These are phyloP conservation scores for Dactylonectria estremocensis DNA, from an alignment of 2,329 filamentous ascomycete genomes.

Conservation along the genomic window DNA sequence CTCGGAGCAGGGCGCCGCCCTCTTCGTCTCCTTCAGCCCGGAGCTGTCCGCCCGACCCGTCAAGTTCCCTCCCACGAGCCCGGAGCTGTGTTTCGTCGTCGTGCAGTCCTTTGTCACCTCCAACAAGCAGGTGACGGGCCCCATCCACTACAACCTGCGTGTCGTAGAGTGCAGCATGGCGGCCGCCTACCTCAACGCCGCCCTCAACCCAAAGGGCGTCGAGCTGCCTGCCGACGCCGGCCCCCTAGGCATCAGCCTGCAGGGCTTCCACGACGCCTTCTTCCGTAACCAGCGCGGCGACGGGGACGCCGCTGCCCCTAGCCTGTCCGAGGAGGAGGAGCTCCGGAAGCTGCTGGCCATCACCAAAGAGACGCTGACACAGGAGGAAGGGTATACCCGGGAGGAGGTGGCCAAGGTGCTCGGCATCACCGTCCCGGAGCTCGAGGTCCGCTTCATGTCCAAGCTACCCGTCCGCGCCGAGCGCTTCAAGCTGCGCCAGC, in stretches of 20 bases:
- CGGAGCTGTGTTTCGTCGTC: constrained; percentile 91
- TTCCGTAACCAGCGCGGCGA: constrained; percentile 68
- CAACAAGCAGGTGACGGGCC: constrained; percentile 94
- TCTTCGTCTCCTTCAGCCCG: constrained; percentile 92
- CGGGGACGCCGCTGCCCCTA: constrained; percentile 60
- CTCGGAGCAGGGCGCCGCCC: constrained; percentile 85
- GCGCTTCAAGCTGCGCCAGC: constrained; percentile 88
- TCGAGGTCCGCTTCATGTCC: constrained; percentile 85
- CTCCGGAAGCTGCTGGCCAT: constrained; percentile 81
- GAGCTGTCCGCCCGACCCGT: constrained; percentile 83
- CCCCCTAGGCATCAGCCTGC: constrained; percentile 86
- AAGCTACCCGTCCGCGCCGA: constrained; percentile 92
- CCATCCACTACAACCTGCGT: constrained; percentile 95
- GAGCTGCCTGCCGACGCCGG: constrained; percentile 82
- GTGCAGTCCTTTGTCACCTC: constrained; percentile 95
- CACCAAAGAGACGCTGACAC: constrained; percentile 78
- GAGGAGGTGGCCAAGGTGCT: constrained; percentile 85
- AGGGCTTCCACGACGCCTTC: constrained; percentile 88
- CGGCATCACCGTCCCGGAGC: constrained; percentile 76
- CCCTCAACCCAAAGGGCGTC: constrained; percentile 69
- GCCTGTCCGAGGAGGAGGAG: constrained; percentile 71
- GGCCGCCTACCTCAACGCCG: constrained; percentile 76
- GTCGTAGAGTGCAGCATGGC: constrained; percentile 97
- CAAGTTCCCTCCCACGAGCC: constrained; percentile 83
- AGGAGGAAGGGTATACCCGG: constrained; percentile 89